A percentile compares a stretch with the other conserved stretches of the same genome.
Conservation (phyloP, 176 grass and related monocot species). For the Puya raimondii region DNA sequence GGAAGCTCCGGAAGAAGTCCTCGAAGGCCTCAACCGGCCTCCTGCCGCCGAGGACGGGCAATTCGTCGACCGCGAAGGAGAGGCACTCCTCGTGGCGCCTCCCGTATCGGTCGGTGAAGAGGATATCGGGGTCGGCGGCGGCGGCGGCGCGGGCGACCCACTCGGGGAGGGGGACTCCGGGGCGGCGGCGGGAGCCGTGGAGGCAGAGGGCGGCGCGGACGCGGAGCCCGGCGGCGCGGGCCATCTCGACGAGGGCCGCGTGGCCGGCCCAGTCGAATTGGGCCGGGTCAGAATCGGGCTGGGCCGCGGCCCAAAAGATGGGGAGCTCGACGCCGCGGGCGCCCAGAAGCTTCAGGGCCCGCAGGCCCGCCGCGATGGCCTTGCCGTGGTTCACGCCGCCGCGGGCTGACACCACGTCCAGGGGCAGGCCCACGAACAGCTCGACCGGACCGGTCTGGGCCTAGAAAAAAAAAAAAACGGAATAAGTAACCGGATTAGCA, state of each 20-base stretch:
- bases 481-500: background rate
- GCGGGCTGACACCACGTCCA: conserved; percentile 45
- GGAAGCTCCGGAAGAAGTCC: conserved; percentile 65
- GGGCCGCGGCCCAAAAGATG: conserved; percentile 61
- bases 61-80: conserved; percentile 72
- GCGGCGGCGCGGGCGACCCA: conserved; percentile 37
- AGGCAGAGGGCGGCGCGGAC: conserved; percentile 56
- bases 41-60: conserved; percentile 47
- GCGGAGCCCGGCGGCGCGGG: conserved; percentile 44
- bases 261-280: conserved; percentile 47
- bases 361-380: conserved; percentile 53
- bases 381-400: conserved; percentile 35
- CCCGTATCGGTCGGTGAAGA: conserved; percentile 54
- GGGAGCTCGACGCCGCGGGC: conserved; percentile 80
- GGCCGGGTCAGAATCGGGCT: conserved; percentile 35
- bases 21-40: conserved; percentile 65
- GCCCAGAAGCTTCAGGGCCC: conserved; percentile 61
- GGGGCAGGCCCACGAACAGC: conserved; percentile 66
- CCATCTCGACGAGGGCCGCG: conserved; percentile 59
- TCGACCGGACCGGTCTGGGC: conserved; percentile 26
- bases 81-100: conserved; percentile 40
- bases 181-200: conserved; percentile 29
- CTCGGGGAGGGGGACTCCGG: conserved; percentile 26
- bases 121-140: conserved; percentile 42
- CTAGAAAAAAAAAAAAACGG: conserved; percentile 9